Conservation (phyloP, 2,329 filamentous ascomycete species). For the Penicillium corylophilum region DNA sequence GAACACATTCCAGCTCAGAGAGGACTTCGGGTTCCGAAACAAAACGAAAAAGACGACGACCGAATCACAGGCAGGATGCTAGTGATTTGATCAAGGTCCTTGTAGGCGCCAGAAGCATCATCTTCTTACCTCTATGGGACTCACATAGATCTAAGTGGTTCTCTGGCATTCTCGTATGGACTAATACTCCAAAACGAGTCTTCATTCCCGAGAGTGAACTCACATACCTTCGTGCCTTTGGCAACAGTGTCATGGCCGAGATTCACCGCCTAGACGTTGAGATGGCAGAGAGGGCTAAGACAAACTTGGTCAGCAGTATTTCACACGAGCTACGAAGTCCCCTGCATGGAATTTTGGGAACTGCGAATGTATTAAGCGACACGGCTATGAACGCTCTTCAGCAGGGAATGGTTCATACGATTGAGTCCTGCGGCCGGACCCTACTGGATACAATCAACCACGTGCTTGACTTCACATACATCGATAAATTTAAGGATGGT, state of each 20-base stretch:
- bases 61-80: slow-evolving; percentile 17
- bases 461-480: slow-evolving; percentile 40
- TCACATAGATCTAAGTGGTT: slow-evolving; percentile 25
- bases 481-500: too few species aligned
- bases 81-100: slow-evolving; percentile 21
- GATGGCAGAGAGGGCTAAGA: slow-evolving; percentile 31
- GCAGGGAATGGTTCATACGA: slow-evolving; percentile 33
- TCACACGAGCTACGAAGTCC: slow-evolving; percentile 36
- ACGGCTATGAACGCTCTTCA: slow-evolving; percentile 22
- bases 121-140: slow-evolving; percentile 33
- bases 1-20: too few species aligned
- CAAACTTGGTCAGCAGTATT: slow-evolving; percentile 32
- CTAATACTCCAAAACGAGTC: slow-evolving; percentile 23
- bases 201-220: slow-evolving; percentile 29
- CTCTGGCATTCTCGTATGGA: slow-evolving; percentile 30
- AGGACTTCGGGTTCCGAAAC: not conserved
- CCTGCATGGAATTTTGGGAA: slow-evolving; percentile 24
- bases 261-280: slow-evolving; percentile 29
- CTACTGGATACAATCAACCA: slow-evolving; percentile 44
- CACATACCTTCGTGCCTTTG: slow-evolving; percentile 26
- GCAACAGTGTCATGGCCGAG: slow-evolving; percentile 34
- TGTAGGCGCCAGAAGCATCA: slow-evolving; percentile 24
- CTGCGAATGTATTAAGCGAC: slow-evolving; percentile 7
- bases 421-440: slow-evolving; percentile 41
- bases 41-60: slow-evolving; percentile 12